Evolutionary conservation across 768 basidiomycete species (phyloP).

Genomic region (Amanita phalloides): DNA sequence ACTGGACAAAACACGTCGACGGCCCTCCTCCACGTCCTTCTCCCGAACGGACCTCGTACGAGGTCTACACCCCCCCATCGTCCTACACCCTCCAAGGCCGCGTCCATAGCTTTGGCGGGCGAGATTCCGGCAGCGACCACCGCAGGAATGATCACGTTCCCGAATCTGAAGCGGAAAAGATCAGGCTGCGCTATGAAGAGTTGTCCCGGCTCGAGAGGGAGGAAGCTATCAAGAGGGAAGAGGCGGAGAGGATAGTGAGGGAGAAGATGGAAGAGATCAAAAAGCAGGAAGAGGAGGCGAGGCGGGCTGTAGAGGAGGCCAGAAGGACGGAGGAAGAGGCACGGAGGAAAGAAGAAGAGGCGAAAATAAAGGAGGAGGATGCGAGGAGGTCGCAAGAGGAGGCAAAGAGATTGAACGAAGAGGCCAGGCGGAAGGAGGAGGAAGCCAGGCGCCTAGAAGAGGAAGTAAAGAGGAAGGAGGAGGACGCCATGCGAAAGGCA

Average conservation of each 20-base stretch:
- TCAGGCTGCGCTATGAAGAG: slow-evolving; percentile 4
- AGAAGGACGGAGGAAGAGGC: slow-evolving; percentile 10
- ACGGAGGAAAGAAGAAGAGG: slow-evolving; percentile 13
- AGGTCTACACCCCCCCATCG: background rate
- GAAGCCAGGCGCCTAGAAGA: slow-evolving; percentile 14
- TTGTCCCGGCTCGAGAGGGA: slow-evolving; percentile 8
- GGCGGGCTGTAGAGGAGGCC: slow-evolving; percentile 16
- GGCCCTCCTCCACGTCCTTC: background rate
- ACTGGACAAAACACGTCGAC: background rate
- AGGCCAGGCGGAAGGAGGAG: slow-evolving; percentile 15
- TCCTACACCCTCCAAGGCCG: background rate
- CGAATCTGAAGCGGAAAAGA: slow-evolving; percentile 5
- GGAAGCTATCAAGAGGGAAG: slow-evolving; percentile 7
- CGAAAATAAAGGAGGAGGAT: slow-evolving; percentile 13
- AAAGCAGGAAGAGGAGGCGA: slow-evolving; percentile 12
- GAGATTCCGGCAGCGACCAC: slow-evolving; percentile 5
- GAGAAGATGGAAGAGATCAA: slow-evolving; percentile 14
- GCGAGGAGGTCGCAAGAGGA: slow-evolving; percentile 15
- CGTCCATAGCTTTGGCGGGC: slow-evolving; percentile 5
- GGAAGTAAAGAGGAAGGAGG: slow-evolving; percentile 12
- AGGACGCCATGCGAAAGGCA: slow-evolving; percentile 10
- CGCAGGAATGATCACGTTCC: slow-evolving; percentile 6
- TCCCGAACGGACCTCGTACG: slow-evolving; percentile 1
- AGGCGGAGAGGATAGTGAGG: slow-evolving; percentile 8
- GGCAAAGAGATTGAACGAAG: slow-evolving; percentile 10